phyloP scores from a whole-genome alignment of 768 basidiomycete species.

The Rhodotorula toruloides region DNA sequence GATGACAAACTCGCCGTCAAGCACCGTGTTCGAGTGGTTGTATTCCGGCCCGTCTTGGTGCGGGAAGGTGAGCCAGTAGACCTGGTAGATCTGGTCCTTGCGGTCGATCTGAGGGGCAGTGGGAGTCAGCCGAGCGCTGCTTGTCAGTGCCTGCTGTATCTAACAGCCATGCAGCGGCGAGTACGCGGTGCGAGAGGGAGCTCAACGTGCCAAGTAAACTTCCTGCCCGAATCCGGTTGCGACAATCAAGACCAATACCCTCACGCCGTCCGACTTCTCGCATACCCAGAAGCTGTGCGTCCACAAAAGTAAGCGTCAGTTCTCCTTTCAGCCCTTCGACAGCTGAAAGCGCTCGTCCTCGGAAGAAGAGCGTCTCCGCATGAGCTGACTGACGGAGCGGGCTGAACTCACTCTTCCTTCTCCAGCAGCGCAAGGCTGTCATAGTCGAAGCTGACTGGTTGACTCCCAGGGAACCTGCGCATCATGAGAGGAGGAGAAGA shows the following conservation, averaged over 20 bases:
- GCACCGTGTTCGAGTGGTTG: slow-evolving; percentile 69
- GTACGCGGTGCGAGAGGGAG: slow-evolving; percentile 8
- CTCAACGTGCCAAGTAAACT: slow-evolving; percentile 66
- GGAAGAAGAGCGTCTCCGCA: too few species aligned
- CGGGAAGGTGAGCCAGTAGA: slow-evolving; percentile 78
- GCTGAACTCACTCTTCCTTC: slow-evolving; percentile 61
- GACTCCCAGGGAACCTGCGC: slow-evolving; percentile 83
- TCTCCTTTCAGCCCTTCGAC: neutral
- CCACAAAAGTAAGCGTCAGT: neutral
- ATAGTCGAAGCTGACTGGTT: slow-evolving; percentile 81
- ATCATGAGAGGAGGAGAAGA: neutral
- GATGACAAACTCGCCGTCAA: slow-evolving; percentile 91
- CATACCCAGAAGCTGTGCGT: slow-evolving; percentile 88
- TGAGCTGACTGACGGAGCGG: neutral
- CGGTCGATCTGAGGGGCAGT: slow-evolving; percentile 73
- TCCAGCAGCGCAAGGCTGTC: slow-evolving; percentile 71
- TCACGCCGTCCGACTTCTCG: slow-evolving; percentile 94
- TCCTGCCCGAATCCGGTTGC: slow-evolving; percentile 52
- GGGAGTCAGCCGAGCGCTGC: neutral
- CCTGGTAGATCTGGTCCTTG: slow-evolving; percentile 74
- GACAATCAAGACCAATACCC: slow-evolving; percentile 77
- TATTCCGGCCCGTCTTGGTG: slow-evolving; percentile 67
- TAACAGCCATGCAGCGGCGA: neutral
- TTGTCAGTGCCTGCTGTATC: neutral
- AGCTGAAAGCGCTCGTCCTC: neutral